Conservation (phyloP, 2,329 filamentous ascomycete genomes). For the Aureobasidium sp. region DNA sequence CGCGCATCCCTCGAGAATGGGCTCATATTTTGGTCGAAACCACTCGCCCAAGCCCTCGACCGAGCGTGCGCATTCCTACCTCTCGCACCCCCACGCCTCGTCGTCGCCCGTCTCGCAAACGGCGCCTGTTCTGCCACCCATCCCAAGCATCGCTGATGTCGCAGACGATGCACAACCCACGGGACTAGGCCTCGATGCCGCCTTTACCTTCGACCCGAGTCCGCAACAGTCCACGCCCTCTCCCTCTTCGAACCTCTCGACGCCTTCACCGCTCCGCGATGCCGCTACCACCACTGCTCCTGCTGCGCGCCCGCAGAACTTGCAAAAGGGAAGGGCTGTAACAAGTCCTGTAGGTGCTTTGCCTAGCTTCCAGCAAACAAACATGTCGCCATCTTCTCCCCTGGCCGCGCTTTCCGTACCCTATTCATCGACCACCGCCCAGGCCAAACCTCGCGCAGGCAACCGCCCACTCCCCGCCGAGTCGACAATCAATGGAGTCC, state of each 20-base stretch:
- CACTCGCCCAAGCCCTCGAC: conserved; percentile 9
- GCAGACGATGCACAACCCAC: not conserved
- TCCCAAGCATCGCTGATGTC: conserved; percentile 29
- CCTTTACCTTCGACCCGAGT: conserved; percentile 2
- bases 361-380: conserved; percentile 1
- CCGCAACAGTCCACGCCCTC: not conserved
- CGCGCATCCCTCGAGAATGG: not conserved
- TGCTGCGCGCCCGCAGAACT: not conserved
- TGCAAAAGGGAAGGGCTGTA: not conserved
- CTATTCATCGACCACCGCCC: conserved; percentile 16
- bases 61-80: not conserved
- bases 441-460: conserved; percentile 16
- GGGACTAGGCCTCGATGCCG: not conserved
- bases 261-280: conserved; percentile 1
- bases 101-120: conserved; percentile 12
- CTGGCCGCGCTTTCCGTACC: conserved; percentile 17
- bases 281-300: not conserved
- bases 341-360: conserved; percentile 7
- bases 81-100: not conserved
- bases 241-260: not conserved
- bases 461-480: conserved; percentile 19
- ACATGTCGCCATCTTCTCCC: not conserved
- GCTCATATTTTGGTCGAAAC: conserved; percentile 10
- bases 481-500: conserved; percentile 15
- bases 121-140: conserved; percentile 42